Evolutionary conservation across 768 basidiomycete species (phyloP).

Genomic region (Leccinum disarticulatum): DNA sequence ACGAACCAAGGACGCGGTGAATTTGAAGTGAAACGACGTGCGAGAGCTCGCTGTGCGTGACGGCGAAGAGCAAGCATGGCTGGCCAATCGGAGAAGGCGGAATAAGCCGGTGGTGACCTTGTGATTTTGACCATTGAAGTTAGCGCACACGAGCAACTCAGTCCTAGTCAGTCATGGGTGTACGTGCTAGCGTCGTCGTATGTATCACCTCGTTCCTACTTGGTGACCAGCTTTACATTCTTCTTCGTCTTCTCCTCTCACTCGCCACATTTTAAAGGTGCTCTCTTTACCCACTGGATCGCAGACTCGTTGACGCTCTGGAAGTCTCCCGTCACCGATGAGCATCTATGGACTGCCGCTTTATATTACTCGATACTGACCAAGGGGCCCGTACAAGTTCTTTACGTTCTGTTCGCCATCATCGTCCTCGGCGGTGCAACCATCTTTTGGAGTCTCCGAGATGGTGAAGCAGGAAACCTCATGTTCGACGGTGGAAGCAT

Average conservation of each 20-base stretch:
- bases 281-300: constrained; percentile 88
- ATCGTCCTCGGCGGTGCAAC: constrained; percentile 60
- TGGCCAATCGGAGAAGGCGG: constrained; percentile 7
- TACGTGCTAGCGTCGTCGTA: constrained; percentile 72
- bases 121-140: constrained; percentile 27
- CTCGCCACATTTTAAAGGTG: constrained; percentile 43
- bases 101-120: not conserved
- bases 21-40: constrained; percentile 14
- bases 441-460: constrained; percentile 75
- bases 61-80: constrained; percentile 23
- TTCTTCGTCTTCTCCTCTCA: not conserved
- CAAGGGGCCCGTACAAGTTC: constrained; percentile 55
- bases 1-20: constrained; percentile 73
- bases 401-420: constrained; percentile 58
- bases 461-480: constrained; percentile 77
- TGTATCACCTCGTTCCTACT: constrained; percentile 79
- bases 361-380: constrained; percentile 79
- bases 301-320: constrained; percentile 90
- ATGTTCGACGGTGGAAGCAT: constrained; percentile 93
- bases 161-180: constrained; percentile 47
- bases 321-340: constrained; percentile 86
- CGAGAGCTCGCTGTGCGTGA: not conserved
- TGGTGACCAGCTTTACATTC: constrained; percentile 41
- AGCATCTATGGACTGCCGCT: constrained; percentile 80
- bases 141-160: constrained; percentile 9